Conservation (phyloP, 768 basidiomycete genomes). For the Coprinopsis marcescibilis region DNA sequence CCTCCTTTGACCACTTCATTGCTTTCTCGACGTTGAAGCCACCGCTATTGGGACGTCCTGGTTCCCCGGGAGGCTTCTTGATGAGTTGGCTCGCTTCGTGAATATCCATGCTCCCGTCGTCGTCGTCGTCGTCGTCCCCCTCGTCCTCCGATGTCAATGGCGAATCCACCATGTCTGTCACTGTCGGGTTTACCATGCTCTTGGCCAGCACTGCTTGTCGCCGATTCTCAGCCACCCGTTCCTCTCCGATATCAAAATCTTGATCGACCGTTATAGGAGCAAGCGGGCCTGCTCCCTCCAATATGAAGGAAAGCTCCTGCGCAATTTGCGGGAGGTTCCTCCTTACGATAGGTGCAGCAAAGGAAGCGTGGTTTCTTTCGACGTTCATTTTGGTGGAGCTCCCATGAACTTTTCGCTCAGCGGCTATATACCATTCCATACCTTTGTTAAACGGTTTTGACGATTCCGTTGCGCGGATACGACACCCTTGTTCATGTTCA, state of each 20-base stretch:
- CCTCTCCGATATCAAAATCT: background rate
- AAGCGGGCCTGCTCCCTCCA: background rate
- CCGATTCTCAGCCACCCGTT: too few relatives aligned
- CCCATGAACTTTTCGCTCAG: too few relatives aligned
- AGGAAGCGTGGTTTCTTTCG: too few relatives aligned
- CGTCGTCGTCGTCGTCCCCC: background rate
- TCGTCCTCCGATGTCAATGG: background rate
- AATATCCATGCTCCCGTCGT: background rate
- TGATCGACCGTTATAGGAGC: background rate
- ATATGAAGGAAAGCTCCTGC: background rate
- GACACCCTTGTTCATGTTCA: too few relatives aligned
- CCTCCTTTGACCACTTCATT: constrained; percentile 12
- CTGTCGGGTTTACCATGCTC: background rate
- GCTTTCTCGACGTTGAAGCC: constrained; percentile 17
- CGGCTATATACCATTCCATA: too few relatives aligned
- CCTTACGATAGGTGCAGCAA: too few relatives aligned
- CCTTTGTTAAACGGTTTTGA: too few relatives aligned
- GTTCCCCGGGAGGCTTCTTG: constrained; percentile 17
- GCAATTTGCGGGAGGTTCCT: background rate
- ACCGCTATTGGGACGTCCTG: constrained; percentile 15
- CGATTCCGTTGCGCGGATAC: too few relatives aligned
- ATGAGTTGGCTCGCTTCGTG: background rate
- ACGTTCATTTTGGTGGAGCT: background rate
- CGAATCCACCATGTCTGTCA: background rate
- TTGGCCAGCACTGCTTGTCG: background rate